Base-by-base conservation (phyloP, 495 filamentous ascomycete genomes). In the Talaromyces thailandensis region DNA sequence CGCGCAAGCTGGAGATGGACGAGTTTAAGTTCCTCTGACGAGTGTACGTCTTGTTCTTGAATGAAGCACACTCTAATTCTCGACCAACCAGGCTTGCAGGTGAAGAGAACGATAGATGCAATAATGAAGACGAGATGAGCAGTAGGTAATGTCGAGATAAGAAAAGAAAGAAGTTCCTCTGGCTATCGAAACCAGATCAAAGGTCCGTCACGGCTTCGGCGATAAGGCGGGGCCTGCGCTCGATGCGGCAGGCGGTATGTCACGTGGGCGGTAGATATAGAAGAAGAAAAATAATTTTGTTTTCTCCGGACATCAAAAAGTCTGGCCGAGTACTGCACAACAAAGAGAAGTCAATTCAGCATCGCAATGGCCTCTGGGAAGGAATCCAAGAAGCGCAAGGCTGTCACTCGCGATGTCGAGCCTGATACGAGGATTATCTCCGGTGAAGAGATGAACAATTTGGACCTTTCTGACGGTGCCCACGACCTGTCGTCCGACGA, bases 371-470 rank as follows among this genome's bases (percentile, higher is more conserved):
- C 69, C 64, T 67, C 73, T 61, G 65, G 68, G 18, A 75, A 73
- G 64, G 71, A 67, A 61, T 76, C 76, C 3, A 82, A 79, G 71
- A 86, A 86, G 76, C 78, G 83, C 64, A 86, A 86, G 69, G 82
- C 81, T 45, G 73, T 85, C 40, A 83, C 81, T 56, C 70, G 77
- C 58, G 80, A 84, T 74, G 75, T 81, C 52, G 72, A 77, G 64
- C 76, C 79, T 62, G 78, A 79, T 59, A 73, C 80, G 14, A 77
- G 78, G 43, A 76, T 80, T 4, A 75, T 79, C 59, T 86, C 84
- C 21, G 87, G 88, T 7, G 84, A 87, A 56, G 89, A 91, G 61
- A 80, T 93, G 67, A 81, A 79, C 59, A 76, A 78, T 32, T 82
- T 81, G 1, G 75, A 88, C 31, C 76, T 90, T 51, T 87, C 86